These are phyloP conservation scores for Novymonas esmeraldas DNA, from an alignment of 208 protist genomes.

Conservation along the genomic window DNA sequence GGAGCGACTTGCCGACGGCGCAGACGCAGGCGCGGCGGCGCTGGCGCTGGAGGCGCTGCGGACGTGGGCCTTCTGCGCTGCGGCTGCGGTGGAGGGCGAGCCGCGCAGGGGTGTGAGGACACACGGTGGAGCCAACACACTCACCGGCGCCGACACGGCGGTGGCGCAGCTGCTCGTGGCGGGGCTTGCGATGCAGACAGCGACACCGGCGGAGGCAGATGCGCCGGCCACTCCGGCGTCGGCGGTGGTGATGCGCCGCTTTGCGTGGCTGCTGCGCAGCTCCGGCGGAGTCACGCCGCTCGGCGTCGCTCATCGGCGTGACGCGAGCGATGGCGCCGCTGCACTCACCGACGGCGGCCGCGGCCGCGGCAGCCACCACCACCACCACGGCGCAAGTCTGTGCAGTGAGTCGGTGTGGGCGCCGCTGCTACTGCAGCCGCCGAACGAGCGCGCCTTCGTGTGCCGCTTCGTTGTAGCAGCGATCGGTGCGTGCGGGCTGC, in stretches of 20 bases:
- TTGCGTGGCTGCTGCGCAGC: too few relatives aligned
- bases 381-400: too few relatives aligned
- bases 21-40: slow-evolving; percentile 11
- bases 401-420: slow-evolving; percentile 32
- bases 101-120: too few relatives aligned
- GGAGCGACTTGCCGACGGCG: slow-evolving; percentile 9
- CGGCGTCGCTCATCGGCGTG: too few relatives aligned
- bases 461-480: slow-evolving; percentile 51
- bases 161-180: too few relatives aligned
- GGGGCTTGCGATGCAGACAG: too few relatives aligned
- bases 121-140: neutral
- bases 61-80: slow-evolving; percentile 14
- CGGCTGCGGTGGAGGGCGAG: neutral
- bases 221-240: too few relatives aligned
- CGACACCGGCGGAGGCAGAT: too few relatives aligned
- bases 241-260: too few relatives aligned
- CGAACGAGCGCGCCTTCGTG: slow-evolving; percentile 50
- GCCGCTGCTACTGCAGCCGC: slow-evolving; percentile 25
- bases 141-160: neutral
- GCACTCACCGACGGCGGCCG: neutral
- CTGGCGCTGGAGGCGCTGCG: slow-evolving; percentile 19
- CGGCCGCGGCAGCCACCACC: too few relatives aligned
- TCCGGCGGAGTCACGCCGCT: too few relatives aligned
- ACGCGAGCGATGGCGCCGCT: too few relatives aligned
- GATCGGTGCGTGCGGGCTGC: slow-evolving; percentile 49